Percentiles rank a stretch among this genome's conserved stretches.
Conservation (phyloP, 371 early-diverging fungal species). For the Cokeromyces recurvatus region DNA sequence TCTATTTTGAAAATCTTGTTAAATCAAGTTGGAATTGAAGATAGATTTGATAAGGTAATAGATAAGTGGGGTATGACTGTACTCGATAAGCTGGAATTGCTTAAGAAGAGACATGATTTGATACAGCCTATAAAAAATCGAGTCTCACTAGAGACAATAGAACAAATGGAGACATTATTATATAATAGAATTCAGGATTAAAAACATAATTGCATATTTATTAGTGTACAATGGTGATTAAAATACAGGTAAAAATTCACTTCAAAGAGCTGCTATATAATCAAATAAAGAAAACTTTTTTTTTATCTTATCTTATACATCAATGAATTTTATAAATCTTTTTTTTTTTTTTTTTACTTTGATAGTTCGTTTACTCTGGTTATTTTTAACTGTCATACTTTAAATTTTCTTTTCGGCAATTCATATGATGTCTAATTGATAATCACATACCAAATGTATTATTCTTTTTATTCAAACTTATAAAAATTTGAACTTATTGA, state of each 20-base stretch:
- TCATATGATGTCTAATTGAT: too few species aligned
- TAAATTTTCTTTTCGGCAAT: too few species aligned
- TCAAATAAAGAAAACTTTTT: not conserved
- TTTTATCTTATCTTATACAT: not conserved
- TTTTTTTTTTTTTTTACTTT: not conserved
- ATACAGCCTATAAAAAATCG: not conserved
- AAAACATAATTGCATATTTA: not conserved
- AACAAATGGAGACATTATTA: conserved; percentile 12
- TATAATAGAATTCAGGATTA: not conserved
- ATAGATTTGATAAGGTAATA: not conserved
- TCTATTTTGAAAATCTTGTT: conserved; percentile 30
- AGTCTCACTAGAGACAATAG: not conserved
- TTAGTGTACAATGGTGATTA: too few species aligned
- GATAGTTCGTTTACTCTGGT: too few species aligned
- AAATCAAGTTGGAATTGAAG: conserved; percentile 19
- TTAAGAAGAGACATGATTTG: conserved; percentile 7
- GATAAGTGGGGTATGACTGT: conserved; percentile 37
- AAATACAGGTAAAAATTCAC: too few species aligned
- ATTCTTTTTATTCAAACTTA: too few species aligned
- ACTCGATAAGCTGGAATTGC: conserved; percentile 24
- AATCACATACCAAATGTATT: too few species aligned
- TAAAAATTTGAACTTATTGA: too few species aligned
- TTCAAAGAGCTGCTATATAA: not conserved
- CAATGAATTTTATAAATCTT: not conserved
- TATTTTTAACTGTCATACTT: too few species aligned